These are phyloP conservation scores for Amylostereum chailletii DNA, from an alignment of 1,284 basidiomycete genomes.

Conservation along the genomic window DNA sequence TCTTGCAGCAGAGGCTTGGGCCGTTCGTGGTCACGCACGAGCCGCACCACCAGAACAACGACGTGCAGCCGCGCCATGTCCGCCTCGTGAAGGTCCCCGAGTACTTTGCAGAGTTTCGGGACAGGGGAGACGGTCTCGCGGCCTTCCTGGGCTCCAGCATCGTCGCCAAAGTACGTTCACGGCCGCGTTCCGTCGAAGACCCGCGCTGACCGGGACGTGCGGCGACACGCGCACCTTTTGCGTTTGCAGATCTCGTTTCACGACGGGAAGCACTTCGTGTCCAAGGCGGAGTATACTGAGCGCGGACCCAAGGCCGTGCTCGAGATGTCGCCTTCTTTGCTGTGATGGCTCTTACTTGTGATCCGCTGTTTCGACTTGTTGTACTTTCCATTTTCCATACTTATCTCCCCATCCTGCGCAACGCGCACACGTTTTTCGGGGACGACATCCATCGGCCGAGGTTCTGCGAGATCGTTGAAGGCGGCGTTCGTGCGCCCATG, in stretches of 20 bases:
- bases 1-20: constrained; percentile 69
- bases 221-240: constrained; percentile 6
- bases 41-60: constrained; percentile 55
- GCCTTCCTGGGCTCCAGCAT: constrained; percentile 86
- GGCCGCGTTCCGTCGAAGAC: background rate
- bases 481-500: too few relatives aligned
- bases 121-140: constrained; percentile 74
- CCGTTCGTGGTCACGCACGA: constrained; percentile 60
- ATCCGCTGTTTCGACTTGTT: too few relatives aligned
- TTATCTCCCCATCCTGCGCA: too few relatives aligned
- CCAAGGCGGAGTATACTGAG: constrained; percentile 67
- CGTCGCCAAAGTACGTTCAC: constrained; percentile 64
- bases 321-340: constrained; percentile 62
- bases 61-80: constrained; percentile 63
- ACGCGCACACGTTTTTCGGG: too few relatives aligned
- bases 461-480: too few relatives aligned
- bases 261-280: constrained; percentile 66
- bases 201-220: too few relatives aligned
- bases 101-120: constrained; percentile 87
- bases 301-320: constrained; percentile 65
- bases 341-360: constrained; percentile 28
- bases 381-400: too few relatives aligned
- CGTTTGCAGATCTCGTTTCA: constrained; percentile 46
- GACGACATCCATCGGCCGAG: too few relatives aligned
- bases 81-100: constrained; percentile 76